A percentile compares a stretch with the other conserved stretches of the same genome.
These are phyloP conservation scores for Salicornia ramosissima DNA, from an alignment of 148 eudicot species.

Conservation along the genomic window DNA sequence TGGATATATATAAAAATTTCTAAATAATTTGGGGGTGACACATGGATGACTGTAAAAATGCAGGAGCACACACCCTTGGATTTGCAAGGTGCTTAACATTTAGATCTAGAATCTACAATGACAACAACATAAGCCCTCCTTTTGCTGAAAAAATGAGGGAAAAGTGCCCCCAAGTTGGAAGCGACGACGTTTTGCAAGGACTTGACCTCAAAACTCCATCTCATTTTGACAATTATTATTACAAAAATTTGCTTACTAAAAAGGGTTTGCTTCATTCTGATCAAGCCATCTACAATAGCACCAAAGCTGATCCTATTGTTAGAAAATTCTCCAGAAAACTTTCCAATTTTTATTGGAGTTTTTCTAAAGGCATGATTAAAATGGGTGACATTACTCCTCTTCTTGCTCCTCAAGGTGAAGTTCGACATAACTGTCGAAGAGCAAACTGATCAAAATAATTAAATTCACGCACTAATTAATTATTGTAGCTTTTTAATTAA, in stretches of 20 bases:
- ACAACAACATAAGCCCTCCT: conserved; percentile 32
- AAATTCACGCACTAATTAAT: not conserved
- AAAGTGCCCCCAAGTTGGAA: conserved; percentile 39
- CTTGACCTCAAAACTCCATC: conserved; percentile 41
- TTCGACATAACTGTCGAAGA: conserved; percentile 31
- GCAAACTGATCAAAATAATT: conserved; percentile 2
- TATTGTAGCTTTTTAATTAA: not conserved
- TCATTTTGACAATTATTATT: conserved; percentile 47
- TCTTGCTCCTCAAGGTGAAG: conserved; percentile 40
- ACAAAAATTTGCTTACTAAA: conserved; percentile 36
- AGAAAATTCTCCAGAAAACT: conserved; percentile 28
- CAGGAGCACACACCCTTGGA: conserved; percentile 54
- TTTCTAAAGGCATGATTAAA: conserved; percentile 48
- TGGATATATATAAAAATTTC: not conserved
- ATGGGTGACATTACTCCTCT: conserved; percentile 53
- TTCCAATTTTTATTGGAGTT: conserved; percentile 30
- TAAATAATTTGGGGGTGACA: not conserved
- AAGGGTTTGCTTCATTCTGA: conserved; percentile 56
- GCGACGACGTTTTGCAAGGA: conserved; percentile 38
- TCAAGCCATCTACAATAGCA: conserved; percentile 51
- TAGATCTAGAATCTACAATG: conserved; percentile 46
- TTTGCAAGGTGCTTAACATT: conserved; percentile 44
- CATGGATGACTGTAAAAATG: not conserved
- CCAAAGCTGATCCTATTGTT: conserved; percentile 43
- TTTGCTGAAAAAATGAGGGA: conserved; percentile 30